phyloP scores from a whole-genome alignment of 2,329 filamentous ascomycete species.

The Parafenestella ontariensis region DNA sequence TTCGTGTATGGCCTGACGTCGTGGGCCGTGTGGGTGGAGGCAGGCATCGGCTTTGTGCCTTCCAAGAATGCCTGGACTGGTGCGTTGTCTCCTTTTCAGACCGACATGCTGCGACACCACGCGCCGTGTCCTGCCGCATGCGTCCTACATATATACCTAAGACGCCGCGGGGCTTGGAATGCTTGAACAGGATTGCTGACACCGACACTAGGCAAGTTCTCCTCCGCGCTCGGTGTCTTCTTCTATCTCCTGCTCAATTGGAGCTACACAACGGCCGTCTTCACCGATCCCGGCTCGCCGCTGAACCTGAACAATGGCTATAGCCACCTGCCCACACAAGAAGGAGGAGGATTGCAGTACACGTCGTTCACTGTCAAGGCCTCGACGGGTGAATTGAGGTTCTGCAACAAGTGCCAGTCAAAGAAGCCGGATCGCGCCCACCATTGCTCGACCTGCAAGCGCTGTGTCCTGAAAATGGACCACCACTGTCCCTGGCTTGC shows the following conservation, averaged over 20 bases:
- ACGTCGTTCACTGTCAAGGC: slow-evolving; percentile 91
- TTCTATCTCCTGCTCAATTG: slow-evolving; percentile 83
- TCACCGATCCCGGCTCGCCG: slow-evolving; percentile 83
- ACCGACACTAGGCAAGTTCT: slow-evolving; percentile 49
- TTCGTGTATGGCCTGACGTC: slow-evolving; percentile 92
- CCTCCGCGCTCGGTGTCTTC: slow-evolving; percentile 69
- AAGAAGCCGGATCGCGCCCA: slow-evolving; percentile 95
- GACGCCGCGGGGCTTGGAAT: neutral
- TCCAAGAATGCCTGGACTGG: slow-evolving; percentile 47
- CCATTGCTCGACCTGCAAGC: slow-evolving; percentile 93
- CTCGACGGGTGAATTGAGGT: slow-evolving; percentile 78
- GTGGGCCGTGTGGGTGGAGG: slow-evolving; percentile 91
- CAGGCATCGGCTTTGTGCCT: slow-evolving; percentile 67
- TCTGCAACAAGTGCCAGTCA: slow-evolving; percentile 96
- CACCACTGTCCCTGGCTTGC: slow-evolving; percentile 99
- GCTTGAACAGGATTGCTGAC: slow-evolving; percentile 5
- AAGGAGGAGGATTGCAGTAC: slow-evolving; percentile 60
- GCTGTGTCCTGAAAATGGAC: slow-evolving; percentile 98
- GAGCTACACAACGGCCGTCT: slow-evolving; percentile 92
- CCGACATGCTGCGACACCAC: neutral
- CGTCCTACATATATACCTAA: neutral
- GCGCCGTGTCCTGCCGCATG: neutral
- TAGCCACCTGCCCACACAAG: slow-evolving; percentile 79
- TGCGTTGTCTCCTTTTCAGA: slow-evolving; percentile 20
- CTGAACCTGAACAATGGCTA: slow-evolving; percentile 66